Conservation (phyloP, 2,329 filamentous ascomycete genomes). For the Xylaria sp. region DNA sequence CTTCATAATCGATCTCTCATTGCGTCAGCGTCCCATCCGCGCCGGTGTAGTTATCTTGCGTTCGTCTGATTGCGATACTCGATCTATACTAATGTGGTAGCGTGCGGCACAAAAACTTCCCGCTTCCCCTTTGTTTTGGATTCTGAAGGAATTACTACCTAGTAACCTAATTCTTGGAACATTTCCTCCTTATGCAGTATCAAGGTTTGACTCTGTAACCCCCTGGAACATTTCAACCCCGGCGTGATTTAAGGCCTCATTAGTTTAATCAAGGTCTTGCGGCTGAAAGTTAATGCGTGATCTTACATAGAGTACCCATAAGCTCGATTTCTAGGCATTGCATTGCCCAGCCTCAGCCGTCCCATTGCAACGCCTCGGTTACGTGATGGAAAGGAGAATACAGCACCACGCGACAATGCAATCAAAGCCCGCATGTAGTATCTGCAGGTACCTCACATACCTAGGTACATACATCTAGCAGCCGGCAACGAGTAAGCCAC, state of each 20-base stretch:
- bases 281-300: background rate
- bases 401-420: background rate
- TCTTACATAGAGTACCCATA: background rate
- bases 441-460: background rate
- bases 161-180: too few relatives aligned
- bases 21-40: constrained; percentile 3
- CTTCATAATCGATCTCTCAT: background rate
- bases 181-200: background rate
- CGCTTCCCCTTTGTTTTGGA: background rate
- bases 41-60: background rate
- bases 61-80: too few relatives aligned
- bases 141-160: background rate
- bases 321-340: background rate
- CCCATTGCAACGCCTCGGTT: background rate
- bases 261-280: background rate
- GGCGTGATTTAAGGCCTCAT: background rate
- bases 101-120: background rate
- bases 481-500: background rate
- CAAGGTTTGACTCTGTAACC: background rate
- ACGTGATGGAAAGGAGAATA: constrained; percentile 5
- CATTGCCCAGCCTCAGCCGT: background rate
- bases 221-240: background rate
- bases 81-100: background rate
- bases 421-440: background rate
- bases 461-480: background rate